A percentile compares a stretch with the other conserved stretches of the same genome.
These are phyloP conservation scores for Trichocladium uniseriatum DNA, from an alignment of 495 filamentous ascomycete species.

Conservation along the genomic window DNA sequence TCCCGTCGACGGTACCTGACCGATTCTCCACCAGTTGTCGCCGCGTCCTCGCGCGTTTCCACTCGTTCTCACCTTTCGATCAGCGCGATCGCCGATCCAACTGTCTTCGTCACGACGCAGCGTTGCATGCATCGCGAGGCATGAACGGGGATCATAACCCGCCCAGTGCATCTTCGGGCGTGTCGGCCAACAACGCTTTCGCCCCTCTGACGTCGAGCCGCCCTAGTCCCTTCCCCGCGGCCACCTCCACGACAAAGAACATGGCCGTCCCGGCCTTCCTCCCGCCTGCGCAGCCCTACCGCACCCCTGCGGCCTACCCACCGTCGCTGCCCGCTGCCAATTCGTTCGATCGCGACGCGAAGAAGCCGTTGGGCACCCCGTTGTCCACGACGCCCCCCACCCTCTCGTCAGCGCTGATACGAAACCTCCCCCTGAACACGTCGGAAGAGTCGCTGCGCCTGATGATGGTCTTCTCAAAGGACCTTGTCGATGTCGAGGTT, in stretches of 20 bases:
- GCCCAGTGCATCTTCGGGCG: constrained; percentile 26
- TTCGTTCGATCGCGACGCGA: constrained; percentile 38
- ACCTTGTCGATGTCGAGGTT: constrained; percentile 65
- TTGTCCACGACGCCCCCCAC: constrained; percentile 34
- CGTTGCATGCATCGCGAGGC: constrained; percentile 35
- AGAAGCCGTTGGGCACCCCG: constrained; percentile 43
- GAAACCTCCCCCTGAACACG: constrained; percentile 65
- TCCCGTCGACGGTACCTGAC: constrained; percentile 12
- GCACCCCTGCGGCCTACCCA: constrained; percentile 34
- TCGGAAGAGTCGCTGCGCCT: constrained; percentile 62
- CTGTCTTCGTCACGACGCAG: constrained; percentile 12
- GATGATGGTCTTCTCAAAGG: constrained; percentile 81
- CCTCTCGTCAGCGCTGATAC: constrained; percentile 48
- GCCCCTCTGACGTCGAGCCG: constrained; percentile 30
- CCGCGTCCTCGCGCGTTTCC: constrained; percentile 11
- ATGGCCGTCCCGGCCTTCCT: constrained; percentile 35
- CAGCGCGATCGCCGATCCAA: constrained; percentile 34
- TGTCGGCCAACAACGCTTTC: constrained; percentile 23
- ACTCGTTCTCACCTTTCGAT: constrained; percentile 27
- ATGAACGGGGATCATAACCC: constrained; percentile 37
- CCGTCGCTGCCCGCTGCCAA: constrained; percentile 23
- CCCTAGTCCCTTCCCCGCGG: constrained; percentile 27
- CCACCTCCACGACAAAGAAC: constrained; percentile 26
- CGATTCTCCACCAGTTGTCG: constrained; percentile 14
- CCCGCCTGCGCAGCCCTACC: constrained; percentile 27